Evolutionary conservation across 768 basidiomycete genomes (phyloP), one percentile per base, ranked within the genome.

Genomic region (Pilatotrama ljubarskyi): DNA sequence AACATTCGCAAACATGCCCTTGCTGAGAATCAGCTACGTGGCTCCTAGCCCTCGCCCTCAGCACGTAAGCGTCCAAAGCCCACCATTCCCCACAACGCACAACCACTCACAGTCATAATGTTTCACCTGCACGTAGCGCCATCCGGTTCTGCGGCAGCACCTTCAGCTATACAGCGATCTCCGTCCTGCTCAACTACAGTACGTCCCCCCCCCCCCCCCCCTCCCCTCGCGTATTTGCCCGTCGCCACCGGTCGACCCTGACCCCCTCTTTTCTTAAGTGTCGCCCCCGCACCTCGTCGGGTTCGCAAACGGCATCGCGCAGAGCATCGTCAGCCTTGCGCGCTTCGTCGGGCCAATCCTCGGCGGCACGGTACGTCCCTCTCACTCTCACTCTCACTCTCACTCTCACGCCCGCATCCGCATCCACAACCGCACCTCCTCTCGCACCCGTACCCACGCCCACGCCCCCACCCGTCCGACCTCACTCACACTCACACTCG

Each of bases 251-350:
- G n/a, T n/a, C n/a, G n/a, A n/a, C n/a, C n/a, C n/a, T n/a, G n/a
- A n/a, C n/a, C n/a, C n/a, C n/a, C n/a, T n/a, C n/a, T n/a, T n/a
- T n/a, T n/a, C n/a, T n/a, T n/a, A n/a, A 94, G 92, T 96, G 90
- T 93, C 95, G 0, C 95, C 96, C 2, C 93, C 95, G 1, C 81
- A 82, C 38, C 86, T 93, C 8, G 85, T 98, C 40, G 93, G 94
- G 7, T 85, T 93, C 59, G 93, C 96, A 10, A 99, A 98, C 69
- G 97, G 96, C 17, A 85, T 96, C 20, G 97, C 95, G 0, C 97
- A 99, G 74, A 95, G 93, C 68, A 90, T 93, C 32, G 95, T 96
- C 63, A 95, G 93, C 64, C 84, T 96, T 24, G 93, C 95, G 4
- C 84, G 97, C 40, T 97, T 95, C 76, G 68, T 93, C 37, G 97